Evolutionary conservation across 2,329 filamentous ascomycete genomes (phyloP).

Genomic region (Chrysoporthe austroafricana): DNA sequence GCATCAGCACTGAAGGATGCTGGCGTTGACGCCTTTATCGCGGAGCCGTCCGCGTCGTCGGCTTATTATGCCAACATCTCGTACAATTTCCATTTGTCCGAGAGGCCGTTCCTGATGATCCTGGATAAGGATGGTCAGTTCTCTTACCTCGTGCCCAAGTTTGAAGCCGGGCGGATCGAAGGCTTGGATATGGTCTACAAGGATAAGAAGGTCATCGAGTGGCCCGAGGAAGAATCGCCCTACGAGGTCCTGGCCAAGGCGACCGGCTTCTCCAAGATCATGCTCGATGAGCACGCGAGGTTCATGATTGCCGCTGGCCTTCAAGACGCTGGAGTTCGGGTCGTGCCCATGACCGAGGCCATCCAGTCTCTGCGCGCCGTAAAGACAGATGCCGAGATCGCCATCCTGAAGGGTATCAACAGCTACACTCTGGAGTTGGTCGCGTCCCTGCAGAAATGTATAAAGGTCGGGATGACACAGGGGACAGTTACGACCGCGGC

Average conservation of each 20-base stretch:
- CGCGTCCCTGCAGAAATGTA: conserved; percentile 35
- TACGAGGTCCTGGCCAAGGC: conserved; percentile 34
- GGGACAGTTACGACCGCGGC: conserved; percentile 33
- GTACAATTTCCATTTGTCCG: conserved; percentile 33
- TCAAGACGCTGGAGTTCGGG: conserved; percentile 34
- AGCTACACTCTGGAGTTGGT: conserved; percentile 36
- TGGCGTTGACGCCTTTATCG: conserved; percentile 37
- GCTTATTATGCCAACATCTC: conserved; percentile 35
- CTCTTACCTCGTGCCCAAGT: conserved; percentile 37
- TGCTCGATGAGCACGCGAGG: conserved; percentile 37
- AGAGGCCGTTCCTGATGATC: conserved; percentile 37
- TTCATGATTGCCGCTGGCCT: conserved; percentile 38
- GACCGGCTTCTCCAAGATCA: conserved; percentile 33
- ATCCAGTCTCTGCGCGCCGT: conserved; percentile 35
- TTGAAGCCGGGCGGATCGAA: conserved; percentile 37
- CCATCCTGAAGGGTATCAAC: conserved; percentile 36
- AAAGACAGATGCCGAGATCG: conserved; percentile 37
- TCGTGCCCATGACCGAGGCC: conserved; percentile 35
- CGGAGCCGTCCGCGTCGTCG: conserved; percentile 36
- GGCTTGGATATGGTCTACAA: conserved; percentile 37
- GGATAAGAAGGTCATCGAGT: conserved; percentile 33
- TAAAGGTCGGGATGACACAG: conserved; percentile 34
- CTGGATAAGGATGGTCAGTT: conserved; percentile 33
- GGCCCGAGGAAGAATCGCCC: conserved; percentile 36
- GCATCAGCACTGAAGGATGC: conserved; percentile 32